Evolutionary conservation across 257 asterid genomes (phyloP).

Genomic region (Lycium ferocissimum): DNA sequence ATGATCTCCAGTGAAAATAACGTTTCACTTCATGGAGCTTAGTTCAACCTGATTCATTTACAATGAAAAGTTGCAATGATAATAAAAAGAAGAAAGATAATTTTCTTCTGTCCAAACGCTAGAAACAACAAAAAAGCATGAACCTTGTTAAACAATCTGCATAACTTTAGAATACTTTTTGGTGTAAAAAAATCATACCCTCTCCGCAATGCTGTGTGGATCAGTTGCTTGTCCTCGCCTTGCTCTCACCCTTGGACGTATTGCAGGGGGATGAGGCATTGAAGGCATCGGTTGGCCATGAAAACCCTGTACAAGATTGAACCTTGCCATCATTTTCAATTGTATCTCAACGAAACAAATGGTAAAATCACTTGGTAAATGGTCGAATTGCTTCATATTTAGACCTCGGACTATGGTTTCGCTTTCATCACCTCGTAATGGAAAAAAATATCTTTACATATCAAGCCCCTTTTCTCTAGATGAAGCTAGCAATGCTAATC

Average conservation of each 20-base stretch:
- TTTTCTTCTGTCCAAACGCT: background rate
- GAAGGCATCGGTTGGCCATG: conserved; percentile 80
- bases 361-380: background rate
- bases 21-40: background rate
- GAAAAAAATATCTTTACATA: background rate
- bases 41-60: background rate
- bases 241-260: conserved; percentile 97
- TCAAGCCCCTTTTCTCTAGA: background rate
- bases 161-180: background rate
- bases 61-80: background rate
- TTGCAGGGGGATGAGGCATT: conserved; percentile 79
- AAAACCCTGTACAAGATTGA: conserved; percentile 61
- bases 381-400: background rate
- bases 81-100: background rate
- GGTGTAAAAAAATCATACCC: conserved; percentile 57
- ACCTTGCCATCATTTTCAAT: background rate
- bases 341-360: background rate
- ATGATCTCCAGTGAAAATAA: background rate
- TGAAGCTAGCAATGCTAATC: background rate
- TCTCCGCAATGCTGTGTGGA: conserved; percentile 99
- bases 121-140: background rate
- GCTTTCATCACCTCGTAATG: background rate
- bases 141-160: background rate
- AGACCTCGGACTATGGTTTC: background rate
- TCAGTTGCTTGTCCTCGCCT: conserved; percentile 99